Conservation (phyloP, 331 rosid species). For the Pyrus hybrid region DNA sequence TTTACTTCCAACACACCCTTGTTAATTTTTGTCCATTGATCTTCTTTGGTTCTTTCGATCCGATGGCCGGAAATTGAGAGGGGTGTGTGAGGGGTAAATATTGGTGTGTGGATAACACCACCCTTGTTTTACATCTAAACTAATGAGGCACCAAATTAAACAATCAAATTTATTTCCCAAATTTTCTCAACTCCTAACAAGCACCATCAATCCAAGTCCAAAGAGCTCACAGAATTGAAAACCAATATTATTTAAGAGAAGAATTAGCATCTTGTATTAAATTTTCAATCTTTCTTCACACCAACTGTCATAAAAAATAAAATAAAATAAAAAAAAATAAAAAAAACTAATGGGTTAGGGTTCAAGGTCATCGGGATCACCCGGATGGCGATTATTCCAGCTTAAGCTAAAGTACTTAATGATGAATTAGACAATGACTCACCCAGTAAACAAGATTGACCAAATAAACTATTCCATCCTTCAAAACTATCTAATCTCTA, state of each 20-base stretch:
- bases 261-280: neutral
- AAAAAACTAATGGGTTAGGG: neutral
- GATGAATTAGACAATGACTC: neutral
- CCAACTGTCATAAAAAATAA: neutral
- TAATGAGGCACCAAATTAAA: neutral
- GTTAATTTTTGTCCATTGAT: no score
- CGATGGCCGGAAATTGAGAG: no score
- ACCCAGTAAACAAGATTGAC: neutral
- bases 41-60: no score
- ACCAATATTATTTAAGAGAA: neutral
- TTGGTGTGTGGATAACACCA: no score
- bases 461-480: neutral
- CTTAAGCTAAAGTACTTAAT: neutral
- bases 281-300: neutral
- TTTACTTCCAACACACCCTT: no score
- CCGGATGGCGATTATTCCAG: neutral
- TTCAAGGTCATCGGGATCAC: neutral
- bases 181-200: neutral
- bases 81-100: neutral
- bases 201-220: neutral
- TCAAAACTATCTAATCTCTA: neutral
- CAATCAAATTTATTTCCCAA: neutral
- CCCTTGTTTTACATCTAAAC: neutral
- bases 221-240: neutral
- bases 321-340: neutral